Evolutionary conservation across 345 rosid species (phyloP).

Genomic region (Punica granatum): DNA sequence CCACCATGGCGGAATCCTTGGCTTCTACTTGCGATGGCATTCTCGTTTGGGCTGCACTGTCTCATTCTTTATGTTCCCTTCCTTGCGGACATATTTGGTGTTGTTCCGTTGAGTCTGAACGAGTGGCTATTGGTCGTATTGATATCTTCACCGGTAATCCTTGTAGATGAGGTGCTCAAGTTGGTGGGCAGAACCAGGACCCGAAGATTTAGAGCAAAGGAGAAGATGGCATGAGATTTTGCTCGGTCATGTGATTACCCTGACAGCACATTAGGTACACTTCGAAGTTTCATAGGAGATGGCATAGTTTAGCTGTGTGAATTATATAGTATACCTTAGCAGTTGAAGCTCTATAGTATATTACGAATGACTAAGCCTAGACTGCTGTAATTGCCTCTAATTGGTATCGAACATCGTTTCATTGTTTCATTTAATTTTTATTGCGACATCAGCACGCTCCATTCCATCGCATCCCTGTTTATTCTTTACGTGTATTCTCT

Average conservation of each 20-base stretch:
- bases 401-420: too few species aligned
- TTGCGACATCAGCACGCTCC: too few species aligned
- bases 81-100: conserved; percentile 65
- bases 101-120: conserved; percentile 61
- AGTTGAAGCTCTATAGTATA: too few species aligned
- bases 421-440: too few species aligned
- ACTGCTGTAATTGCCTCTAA: too few species aligned
- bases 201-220: conserved; percentile 26
- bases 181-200: conserved; percentile 40
- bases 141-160: conserved; percentile 74
- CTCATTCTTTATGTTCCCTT: conserved; percentile 80
- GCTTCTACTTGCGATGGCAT: conserved; percentile 80
- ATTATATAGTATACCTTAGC: too few species aligned
- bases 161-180: conserved; percentile 76
- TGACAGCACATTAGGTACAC: too few species aligned
- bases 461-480: too few species aligned
- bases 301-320: too few species aligned
- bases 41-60: conserved; percentile 79
- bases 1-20: conserved; percentile 94
- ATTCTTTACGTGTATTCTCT: background rate
- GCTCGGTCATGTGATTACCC: too few species aligned
- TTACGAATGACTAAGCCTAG: too few species aligned
- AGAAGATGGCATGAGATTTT: conserved; percentile 31
- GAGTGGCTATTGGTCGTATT: conserved; percentile 78
- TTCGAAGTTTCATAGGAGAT: too few species aligned